Percentiles rank a stretch among this genome's conserved stretches.
Evolutionary conservation across 2,329 filamentous ascomycete genomes (phyloP).

Genomic region (Diaporthe australafricana): DNA sequence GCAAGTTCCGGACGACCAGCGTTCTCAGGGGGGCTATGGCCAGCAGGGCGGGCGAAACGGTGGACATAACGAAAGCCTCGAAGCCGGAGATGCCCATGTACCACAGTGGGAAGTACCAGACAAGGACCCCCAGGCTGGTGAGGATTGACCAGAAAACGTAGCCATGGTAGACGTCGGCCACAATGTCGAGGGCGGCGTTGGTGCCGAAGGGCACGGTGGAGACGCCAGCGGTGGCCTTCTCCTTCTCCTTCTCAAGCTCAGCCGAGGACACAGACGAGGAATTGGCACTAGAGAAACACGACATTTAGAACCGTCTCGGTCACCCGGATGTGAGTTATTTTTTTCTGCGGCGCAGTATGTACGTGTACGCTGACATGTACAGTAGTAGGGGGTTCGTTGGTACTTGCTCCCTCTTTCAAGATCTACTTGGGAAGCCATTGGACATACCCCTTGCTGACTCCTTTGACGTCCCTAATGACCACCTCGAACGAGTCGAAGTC

Average conservation of each 20-base stretch:
- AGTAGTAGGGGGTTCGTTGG: conserved; percentile 27
- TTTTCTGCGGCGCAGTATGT: conserved; percentile 12
- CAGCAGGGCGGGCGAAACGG: conserved; percentile 83
- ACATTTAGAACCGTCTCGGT: conserved; percentile 52
- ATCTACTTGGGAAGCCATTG: conserved; percentile 90
- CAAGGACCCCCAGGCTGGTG: conserved; percentile 86
- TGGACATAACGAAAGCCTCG: conserved; percentile 88
- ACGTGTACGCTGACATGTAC: conserved; percentile 37
- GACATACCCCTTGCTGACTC: conserved; percentile 97
- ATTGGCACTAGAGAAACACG: conserved; percentile 56
- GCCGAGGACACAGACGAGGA: conserved; percentile 59
- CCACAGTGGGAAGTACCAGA: conserved; percentile 99
- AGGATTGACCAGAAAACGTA: conserved; percentile 97
- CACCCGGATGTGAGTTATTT: conserved; percentile 19
- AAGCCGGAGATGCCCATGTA: conserved; percentile 99
- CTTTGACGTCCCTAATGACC: conserved; percentile 88
- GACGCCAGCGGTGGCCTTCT: conserved; percentile 77
- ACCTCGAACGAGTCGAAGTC: conserved; percentile 94
- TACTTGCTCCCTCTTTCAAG: conserved; percentile 37
- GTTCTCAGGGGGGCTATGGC: conserved; percentile 76
- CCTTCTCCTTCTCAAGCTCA: conserved; percentile 80
- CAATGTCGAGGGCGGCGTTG: conserved; percentile 80
- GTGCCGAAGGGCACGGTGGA: conserved; percentile 80
- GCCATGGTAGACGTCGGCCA: conserved; percentile 91
- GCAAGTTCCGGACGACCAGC: conserved; percentile 75